Percentiles rank a stretch among this genome's conserved stretches.
phyloP scores from a whole-genome alignment of 176 grass and related monocot genomes.

The Avena atlantica region DNA sequence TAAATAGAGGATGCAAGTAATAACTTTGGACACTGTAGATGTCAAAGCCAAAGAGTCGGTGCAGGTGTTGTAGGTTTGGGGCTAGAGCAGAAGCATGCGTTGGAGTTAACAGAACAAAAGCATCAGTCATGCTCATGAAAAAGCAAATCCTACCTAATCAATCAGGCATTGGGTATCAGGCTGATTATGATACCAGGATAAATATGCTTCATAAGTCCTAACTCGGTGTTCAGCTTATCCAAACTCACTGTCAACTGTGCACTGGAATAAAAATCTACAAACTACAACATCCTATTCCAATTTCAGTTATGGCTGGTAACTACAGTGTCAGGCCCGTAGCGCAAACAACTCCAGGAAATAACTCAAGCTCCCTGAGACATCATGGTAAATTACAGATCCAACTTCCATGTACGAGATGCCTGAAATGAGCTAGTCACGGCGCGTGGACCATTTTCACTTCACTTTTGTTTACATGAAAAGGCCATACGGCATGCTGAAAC shows the following conservation, averaged over 20 bases:
- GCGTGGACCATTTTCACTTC: background rate
- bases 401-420: background rate
- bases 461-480: background rate
- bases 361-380: background rate
- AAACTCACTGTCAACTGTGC: background rate
- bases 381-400: background rate
- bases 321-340: background rate
- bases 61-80: background rate
- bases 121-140: background rate
- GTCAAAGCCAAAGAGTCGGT: background rate
- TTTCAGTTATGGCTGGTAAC: background rate
- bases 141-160: background rate
- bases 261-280: background rate
- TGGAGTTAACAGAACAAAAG: conserved; percentile 1
- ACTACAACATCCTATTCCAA: background rate
- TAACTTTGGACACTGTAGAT: background rate
- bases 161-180: background rate
- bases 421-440: background rate
- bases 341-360: background rate
- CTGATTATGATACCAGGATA: background rate
- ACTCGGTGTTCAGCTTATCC: background rate
- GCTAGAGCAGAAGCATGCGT: background rate
- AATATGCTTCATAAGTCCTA: background rate
- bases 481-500: background rate
- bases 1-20: background rate